These are phyloP conservation scores for Westerdykella aurantiaca DNA, from an alignment of 2,329 filamentous ascomycete species.

Conservation along the genomic window DNA sequence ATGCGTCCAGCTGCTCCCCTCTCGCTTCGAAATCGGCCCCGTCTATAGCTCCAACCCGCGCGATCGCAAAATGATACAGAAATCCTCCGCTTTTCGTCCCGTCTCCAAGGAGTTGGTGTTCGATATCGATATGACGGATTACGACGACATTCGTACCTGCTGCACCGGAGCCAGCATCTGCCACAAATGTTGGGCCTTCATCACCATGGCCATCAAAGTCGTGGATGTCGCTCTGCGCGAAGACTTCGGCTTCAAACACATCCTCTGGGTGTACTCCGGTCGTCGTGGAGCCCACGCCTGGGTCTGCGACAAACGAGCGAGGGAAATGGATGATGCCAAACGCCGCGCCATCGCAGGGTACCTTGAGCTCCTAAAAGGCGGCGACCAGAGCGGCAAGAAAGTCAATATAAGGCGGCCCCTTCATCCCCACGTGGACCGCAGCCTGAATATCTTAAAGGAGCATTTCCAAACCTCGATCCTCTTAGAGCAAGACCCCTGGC, in stretches of 20 bases:
- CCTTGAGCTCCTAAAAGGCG: slow-evolving; percentile 82
- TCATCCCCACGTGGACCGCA: slow-evolving; percentile 84
- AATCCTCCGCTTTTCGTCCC: slow-evolving; percentile 75
- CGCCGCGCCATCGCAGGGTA: slow-evolving; percentile 82
- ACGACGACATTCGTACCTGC: slow-evolving; percentile 93
- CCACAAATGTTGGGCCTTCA: slow-evolving; percentile 90
- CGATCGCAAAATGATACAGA: slow-evolving; percentile 81
- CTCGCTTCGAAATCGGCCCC: slow-evolving; percentile 97
- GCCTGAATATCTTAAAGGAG: slow-evolving; percentile 73
- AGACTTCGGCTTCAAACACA: slow-evolving; percentile 94
- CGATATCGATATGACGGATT: slow-evolving; percentile 99
- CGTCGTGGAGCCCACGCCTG: slow-evolving; percentile 95
- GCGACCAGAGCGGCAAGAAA: slow-evolving; percentile 77
- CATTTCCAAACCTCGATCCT: slow-evolving; percentile 84
- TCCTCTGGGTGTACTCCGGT: slow-evolving; percentile 98
- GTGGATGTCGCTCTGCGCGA: slow-evolving; percentile 80
- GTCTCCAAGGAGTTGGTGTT: slow-evolving; percentile 93
- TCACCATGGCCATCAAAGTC: slow-evolving; percentile 96
- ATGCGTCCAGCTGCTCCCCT: slow-evolving; percentile 78
- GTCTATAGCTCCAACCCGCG: slow-evolving; percentile 91
- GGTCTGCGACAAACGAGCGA: slow-evolving; percentile 88
- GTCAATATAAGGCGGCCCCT: slow-evolving; percentile 79
- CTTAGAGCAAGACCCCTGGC: slow-evolving; percentile 80
- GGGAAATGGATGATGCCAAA: slow-evolving; percentile 78
- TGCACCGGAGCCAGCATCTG: slow-evolving; percentile 93